These are phyloP conservation scores for Aurinia saxatilis DNA, from an alignment of 345 rosid genomes.

Conservation along the genomic window DNA sequence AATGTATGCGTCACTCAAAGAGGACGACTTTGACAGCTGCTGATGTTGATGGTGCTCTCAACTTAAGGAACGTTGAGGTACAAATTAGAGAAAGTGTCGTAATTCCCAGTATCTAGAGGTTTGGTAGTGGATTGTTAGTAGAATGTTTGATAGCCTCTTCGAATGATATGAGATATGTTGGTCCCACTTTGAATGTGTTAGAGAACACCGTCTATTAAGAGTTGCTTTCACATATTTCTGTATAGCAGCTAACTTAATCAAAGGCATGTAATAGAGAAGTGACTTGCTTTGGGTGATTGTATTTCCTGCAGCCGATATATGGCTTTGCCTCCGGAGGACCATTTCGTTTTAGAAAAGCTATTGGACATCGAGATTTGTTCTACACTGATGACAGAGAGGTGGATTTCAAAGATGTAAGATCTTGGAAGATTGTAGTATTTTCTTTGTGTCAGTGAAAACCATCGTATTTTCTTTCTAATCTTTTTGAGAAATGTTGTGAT, in stretches of 20 bases:
- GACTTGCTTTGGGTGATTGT: not conserved
- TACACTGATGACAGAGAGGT: conserved; percentile 88
- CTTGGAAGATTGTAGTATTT: not conserved
- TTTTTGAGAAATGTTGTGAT: conserved; percentile 14
- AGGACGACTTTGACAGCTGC: conserved; percentile 62
- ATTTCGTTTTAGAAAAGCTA: conserved; percentile 76
- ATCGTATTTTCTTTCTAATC: not conserved
- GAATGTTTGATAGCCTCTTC: not conserved
- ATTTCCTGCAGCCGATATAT: conserved; percentile 64
- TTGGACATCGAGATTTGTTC: conserved; percentile 84
- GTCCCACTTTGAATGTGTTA: no score
- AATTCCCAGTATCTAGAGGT: not conserved
- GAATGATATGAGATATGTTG: no score
- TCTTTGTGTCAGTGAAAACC: not conserved
- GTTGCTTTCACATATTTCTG: not conserved
- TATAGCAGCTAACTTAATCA: not conserved
- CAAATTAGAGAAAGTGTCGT: not conserved
- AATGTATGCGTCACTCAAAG: conserved; percentile 94
- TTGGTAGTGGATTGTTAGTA: not conserved
- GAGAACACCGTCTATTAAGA: not conserved
- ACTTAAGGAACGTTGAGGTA: conserved; percentile 85
- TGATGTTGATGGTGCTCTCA: conserved; percentile 85
- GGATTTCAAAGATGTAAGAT: conserved; percentile 91
- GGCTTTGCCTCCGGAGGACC: conserved; percentile 78
- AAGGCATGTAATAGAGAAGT: conserved; percentile 7